Evolutionary conservation across 176 grass and related monocot genomes (phyloP).

Genomic region (Ensete glaucum): DNA sequence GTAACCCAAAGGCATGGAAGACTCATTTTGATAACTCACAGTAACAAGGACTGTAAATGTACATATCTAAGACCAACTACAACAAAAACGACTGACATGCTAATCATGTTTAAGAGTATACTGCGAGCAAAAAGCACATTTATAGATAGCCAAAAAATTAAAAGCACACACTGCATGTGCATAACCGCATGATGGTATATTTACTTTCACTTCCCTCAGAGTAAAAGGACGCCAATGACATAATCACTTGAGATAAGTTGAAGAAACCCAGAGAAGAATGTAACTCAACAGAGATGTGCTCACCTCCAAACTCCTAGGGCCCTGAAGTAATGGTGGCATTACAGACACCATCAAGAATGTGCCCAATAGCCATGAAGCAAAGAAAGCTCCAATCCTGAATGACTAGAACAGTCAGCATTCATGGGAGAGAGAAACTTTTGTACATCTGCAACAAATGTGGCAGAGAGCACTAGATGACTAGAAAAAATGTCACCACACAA

Average conservation of each 20-base stretch:
- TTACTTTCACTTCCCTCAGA: too few species aligned
- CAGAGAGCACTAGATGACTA: background rate
- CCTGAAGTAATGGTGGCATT: slow-evolving; percentile 62
- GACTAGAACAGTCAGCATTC: slow-evolving; percentile 16
- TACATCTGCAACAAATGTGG: background rate
- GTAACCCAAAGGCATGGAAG: background rate
- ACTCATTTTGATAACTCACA: too few species aligned
- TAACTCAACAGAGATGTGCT: slow-evolving; percentile 75
- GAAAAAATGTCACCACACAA: too few species aligned
- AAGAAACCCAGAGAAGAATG: slow-evolving; percentile 74
- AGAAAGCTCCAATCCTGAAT: slow-evolving; percentile 72
- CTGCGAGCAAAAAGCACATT: background rate
- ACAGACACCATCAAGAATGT: slow-evolving; percentile 97
- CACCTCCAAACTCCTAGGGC: slow-evolving; percentile 79
- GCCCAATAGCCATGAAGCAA: slow-evolving; percentile 73
- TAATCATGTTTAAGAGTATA: background rate
- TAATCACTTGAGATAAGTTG: slow-evolving; percentile 70
- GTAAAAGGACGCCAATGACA: background rate
- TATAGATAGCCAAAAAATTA: background rate
- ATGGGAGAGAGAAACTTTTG: slow-evolving; percentile 9
- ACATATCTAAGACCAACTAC: too few species aligned
- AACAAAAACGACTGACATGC: background rate
- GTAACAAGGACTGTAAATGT: too few species aligned
- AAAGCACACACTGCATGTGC: background rate
- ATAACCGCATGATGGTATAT: background rate